Percentiles rank a stretch among this genome's conserved stretches.
Evolutionary conservation across 129 eudicot species (phyloP).

Genomic region (Chrysanthemum lavandulifolium): DNA sequence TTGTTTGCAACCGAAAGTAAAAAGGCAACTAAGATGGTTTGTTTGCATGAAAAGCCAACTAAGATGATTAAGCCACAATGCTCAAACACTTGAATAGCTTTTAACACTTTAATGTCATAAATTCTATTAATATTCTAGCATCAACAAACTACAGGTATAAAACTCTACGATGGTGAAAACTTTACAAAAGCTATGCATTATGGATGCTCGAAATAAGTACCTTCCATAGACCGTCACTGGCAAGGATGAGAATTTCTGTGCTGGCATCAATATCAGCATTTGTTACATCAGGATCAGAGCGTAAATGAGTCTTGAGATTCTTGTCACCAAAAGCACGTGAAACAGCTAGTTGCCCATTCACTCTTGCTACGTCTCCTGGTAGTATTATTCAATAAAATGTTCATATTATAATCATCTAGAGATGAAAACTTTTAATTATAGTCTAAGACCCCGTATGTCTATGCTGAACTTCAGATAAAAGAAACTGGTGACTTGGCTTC

Average conservation of each 20-base stretch:
- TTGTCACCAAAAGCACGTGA: slow-evolving; percentile 93
- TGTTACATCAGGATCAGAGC: slow-evolving; percentile 75
- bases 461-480: neutral
- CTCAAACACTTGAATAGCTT: too few relatives aligned
- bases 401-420: neutral
- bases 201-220: slow-evolving; percentile 27
- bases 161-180: too few relatives aligned
- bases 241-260: slow-evolving; percentile 78
- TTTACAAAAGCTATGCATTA: too few relatives aligned
- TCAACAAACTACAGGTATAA: too few relatives aligned
- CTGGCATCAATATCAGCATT: slow-evolving; percentile 55
- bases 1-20: too few relatives aligned
- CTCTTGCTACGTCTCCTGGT: slow-evolving; percentile 86
- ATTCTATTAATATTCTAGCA: too few relatives aligned
- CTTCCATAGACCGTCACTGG: slow-evolving; percentile 96
- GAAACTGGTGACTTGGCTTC: slow-evolving; percentile 2
- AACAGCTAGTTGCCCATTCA: slow-evolving; percentile 82
- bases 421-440: neutral
- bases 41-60: too few relatives aligned
- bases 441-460: neutral
- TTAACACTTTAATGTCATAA: too few relatives aligned
- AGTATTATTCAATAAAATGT: neutral
- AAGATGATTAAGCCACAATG: too few relatives aligned
- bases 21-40: too few relatives aligned
- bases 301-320: slow-evolving; percentile 65